These are phyloP conservation scores for Didymella exigua DNA, from an alignment of 2,329 filamentous ascomycete genomes.

Conservation along the genomic window DNA sequence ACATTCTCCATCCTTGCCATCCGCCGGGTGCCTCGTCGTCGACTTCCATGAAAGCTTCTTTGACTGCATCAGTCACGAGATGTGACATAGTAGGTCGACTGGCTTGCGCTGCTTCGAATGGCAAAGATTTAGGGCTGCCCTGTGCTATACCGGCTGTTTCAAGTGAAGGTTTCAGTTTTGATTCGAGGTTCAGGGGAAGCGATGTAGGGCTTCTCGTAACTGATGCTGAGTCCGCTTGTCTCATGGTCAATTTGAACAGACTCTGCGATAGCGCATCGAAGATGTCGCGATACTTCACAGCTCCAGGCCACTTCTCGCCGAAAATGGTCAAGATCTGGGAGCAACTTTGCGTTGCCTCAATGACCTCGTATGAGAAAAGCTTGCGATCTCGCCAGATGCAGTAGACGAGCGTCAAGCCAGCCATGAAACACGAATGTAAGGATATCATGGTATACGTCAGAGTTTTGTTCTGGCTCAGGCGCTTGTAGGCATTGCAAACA, in stretches of 20 bases:
- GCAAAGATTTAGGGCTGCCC: not conserved
- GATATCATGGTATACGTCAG: conserved; percentile 37
- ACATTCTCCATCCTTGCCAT: conserved; percentile 37
- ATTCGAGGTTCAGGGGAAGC: not conserved
- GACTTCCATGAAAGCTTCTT: conserved; percentile 38
- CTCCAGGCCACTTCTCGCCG: conserved; percentile 36
- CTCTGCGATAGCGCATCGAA: conserved; percentile 33
- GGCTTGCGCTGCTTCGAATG: not conserved
- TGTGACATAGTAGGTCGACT: conserved; percentile 17
- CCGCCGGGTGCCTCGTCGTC: conserved; percentile 36
- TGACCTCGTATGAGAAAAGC: conserved; percentile 33
- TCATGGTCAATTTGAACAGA: conserved; percentile 21
- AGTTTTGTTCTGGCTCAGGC: conserved; percentile 32
- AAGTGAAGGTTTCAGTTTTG: not conserved
- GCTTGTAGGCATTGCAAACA: conserved; percentile 34
- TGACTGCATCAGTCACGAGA: conserved; percentile 32
- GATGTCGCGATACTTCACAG: conserved; percentile 37
- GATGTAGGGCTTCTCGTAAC: not conserved
- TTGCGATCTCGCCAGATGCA: conserved; percentile 35
- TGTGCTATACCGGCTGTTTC: not conserved
- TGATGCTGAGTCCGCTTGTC: not conserved
- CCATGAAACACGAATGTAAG: conserved; percentile 35
- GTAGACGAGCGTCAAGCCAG: conserved; percentile 34
- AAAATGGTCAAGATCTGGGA: conserved; percentile 35
- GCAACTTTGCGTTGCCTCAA: conserved; percentile 34